phyloP scores from a whole-genome alignment of 352 stramenopile species.

The Phytopythium montanum region DNA sequence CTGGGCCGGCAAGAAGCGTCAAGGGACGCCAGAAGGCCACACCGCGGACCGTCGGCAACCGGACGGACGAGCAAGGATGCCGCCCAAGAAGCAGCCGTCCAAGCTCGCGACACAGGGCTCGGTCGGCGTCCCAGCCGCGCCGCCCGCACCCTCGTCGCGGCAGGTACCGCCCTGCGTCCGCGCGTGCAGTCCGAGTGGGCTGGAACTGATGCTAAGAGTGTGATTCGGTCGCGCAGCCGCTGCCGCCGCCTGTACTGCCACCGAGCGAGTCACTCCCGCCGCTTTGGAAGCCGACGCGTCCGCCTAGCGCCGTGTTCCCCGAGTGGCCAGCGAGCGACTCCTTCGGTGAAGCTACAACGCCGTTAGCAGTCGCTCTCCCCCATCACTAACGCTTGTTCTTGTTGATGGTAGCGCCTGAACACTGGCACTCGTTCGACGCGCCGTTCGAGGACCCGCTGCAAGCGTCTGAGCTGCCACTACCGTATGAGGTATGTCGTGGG shows the following conservation, averaged over 20 bases:
- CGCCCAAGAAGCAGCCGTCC: conserved; percentile 33
- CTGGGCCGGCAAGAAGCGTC: neutral
- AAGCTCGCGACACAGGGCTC: conserved; percentile 31
- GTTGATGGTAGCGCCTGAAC: conserved; percentile 28
- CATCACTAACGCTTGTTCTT: neutral
- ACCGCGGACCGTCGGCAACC: neutral
- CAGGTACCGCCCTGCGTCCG: neutral
- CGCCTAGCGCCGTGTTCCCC: conserved; percentile 47
- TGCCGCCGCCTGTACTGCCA: conserved; percentile 19
- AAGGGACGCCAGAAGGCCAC: neutral
- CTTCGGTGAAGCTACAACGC: conserved; percentile 11
- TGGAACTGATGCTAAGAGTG: neutral
- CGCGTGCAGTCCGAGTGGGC: too few species aligned
- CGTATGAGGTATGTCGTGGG: conserved; percentile 15
- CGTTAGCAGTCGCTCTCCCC: conserved; percentile 12
- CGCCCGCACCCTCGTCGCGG: conserved; percentile 8
- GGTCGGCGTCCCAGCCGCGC: conserved; percentile 4
- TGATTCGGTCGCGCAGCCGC: conserved; percentile 9
- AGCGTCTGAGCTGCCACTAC: conserved; percentile 20
- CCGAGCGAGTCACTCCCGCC: conserved; percentile 29
- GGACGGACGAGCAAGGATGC: conserved; percentile 18
- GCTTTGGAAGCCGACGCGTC: conserved; percentile 30
- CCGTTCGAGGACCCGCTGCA: conserved; percentile 43
- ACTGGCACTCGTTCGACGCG: conserved; percentile 40
- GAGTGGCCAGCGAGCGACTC: conserved; percentile 44